These are phyloP conservation scores for Pseudozyma hubeiensis DNA, from an alignment of 1,284 basidiomycete species.

Conservation along the genomic window DNA sequence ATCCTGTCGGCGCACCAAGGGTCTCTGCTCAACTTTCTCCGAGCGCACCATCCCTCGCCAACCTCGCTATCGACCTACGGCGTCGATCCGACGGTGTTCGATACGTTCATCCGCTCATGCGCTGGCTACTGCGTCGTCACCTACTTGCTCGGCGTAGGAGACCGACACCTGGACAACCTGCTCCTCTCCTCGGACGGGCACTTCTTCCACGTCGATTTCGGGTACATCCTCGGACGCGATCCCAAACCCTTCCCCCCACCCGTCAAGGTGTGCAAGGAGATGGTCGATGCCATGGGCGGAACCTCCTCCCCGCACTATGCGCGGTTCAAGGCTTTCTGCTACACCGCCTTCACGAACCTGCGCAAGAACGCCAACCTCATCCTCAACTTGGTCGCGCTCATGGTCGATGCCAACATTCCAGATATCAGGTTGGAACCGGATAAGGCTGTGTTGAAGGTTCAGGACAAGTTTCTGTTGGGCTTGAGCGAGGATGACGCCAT, in stretches of 20 bases:
- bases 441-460: slow-evolving; percentile 78
- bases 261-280: slow-evolving; percentile 98
- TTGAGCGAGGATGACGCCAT: slow-evolving; percentile 80
- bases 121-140: slow-evolving; percentile 99
- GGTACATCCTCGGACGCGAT: slow-evolving; percentile 96
- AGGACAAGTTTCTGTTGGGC: slow-evolving; percentile 95
- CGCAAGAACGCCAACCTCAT: slow-evolving; percentile 95
- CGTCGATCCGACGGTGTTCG: slow-evolving; percentile 89
- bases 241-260: slow-evolving; percentile 98
- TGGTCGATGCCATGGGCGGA: slow-evolving; percentile 99
- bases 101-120: slow-evolving; percentile 96
- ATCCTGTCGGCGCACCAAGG: slow-evolving; percentile 80
- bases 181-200: slow-evolving; percentile 89
- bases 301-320: slow-evolving; percentile 79
- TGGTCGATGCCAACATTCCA: slow-evolving; percentile 98
- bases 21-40: slow-evolving; percentile 88
- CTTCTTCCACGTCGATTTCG: slow-evolving; percentile 86
- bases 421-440: slow-evolving; percentile 86
- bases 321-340: slow-evolving; percentile 94
- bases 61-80: slow-evolving; percentile 91
- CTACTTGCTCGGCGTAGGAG: slow-evolving; percentile 94
- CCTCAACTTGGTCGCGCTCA: slow-evolving; percentile 92
- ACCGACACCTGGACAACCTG: slow-evolving; percentile 95
- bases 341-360: slow-evolving; percentile 93
- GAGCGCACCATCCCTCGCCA: slow-evolving; percentile 87